These are phyloP conservation scores for Colletotrichum acutatum DNA, from an alignment of 2,329 filamentous ascomycete species.

Conservation along the genomic window DNA sequence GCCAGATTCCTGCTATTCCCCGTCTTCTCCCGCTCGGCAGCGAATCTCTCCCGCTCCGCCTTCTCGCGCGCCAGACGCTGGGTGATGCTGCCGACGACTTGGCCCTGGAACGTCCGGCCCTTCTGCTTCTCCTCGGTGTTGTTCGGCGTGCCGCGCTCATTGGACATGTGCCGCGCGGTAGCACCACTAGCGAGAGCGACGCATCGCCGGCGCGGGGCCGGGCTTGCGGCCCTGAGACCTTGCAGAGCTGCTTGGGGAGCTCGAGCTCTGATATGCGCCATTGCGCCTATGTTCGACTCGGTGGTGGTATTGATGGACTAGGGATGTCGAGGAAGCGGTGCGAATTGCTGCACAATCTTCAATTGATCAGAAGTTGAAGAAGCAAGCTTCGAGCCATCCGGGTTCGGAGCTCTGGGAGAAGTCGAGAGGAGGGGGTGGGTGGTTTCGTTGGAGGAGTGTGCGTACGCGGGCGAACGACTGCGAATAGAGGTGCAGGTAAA, in stretches of 20 bases:
- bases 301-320: not conserved
- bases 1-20: slow-evolving; percentile 58
- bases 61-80: slow-evolving; percentile 65
- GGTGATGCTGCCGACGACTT: slow-evolving; percentile 69
- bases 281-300: slow-evolving; percentile 32
- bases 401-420: slow-evolving; percentile 3
- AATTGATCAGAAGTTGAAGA: not conserved
- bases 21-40: slow-evolving; percentile 48
- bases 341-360: not conserved
- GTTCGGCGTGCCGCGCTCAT: slow-evolving; percentile 43
- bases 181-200: slow-evolving; percentile 17
- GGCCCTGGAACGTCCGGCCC: slow-evolving; percentile 63
- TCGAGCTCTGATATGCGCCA: slow-evolving; percentile 48
- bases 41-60: slow-evolving; percentile 63
- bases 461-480: not conserved
- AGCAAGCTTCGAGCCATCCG: not conserved
- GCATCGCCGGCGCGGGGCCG: slow-evolving; percentile 30
- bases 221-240: slow-evolving; percentile 40
- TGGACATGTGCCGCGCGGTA: slow-evolving; percentile 37
- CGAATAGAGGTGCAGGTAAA: not conserved
- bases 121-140: slow-evolving; percentile 45
- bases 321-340: not conserved
- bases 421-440: not conserved
- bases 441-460: not conserved
- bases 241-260: slow-evolving; percentile 44